These are phyloP conservation scores for Mentha longifolia DNA, from an alignment of 257 asterid species.

Conservation along the genomic window DNA sequence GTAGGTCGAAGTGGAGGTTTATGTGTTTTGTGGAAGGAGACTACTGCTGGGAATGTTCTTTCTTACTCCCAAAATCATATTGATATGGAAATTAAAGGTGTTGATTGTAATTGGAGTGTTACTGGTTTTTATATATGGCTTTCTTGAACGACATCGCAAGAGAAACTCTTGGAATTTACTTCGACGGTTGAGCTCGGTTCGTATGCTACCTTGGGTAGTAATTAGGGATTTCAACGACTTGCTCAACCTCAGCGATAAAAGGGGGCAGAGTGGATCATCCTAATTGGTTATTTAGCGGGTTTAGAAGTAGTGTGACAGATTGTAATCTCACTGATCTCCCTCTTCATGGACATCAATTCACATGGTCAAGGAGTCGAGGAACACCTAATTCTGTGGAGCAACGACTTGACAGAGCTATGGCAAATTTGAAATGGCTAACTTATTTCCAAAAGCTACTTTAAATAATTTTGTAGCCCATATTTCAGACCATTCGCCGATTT, in stretches of 20 bases:
- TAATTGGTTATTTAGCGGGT: background rate
- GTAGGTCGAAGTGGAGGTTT: background rate
- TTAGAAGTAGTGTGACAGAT: background rate
- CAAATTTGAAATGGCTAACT: accelerated
- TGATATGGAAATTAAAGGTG: background rate
- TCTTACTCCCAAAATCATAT: background rate
- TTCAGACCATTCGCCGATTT: background rate
- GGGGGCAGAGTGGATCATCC: background rate
- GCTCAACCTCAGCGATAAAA: background rate
- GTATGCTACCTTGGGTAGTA: background rate
- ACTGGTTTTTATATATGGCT: background rate
- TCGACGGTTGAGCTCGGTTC: too few relatives aligned
- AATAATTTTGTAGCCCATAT: background rate
- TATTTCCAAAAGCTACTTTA: background rate
- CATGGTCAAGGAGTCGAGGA: background rate
- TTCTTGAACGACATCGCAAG: background rate
- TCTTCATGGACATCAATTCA: background rate
- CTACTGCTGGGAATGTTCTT: background rate
- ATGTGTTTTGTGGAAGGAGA: background rate
- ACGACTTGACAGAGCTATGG: background rate
- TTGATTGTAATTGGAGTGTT: background rate
- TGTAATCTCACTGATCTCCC: background rate
- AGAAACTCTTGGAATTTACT: background rate
- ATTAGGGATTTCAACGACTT: background rate
- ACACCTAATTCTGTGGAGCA: background rate